Evolutionary conservation across 2,329 filamentous ascomycete species (phyloP).

Genomic region (Aureobasidium sp.): DNA sequence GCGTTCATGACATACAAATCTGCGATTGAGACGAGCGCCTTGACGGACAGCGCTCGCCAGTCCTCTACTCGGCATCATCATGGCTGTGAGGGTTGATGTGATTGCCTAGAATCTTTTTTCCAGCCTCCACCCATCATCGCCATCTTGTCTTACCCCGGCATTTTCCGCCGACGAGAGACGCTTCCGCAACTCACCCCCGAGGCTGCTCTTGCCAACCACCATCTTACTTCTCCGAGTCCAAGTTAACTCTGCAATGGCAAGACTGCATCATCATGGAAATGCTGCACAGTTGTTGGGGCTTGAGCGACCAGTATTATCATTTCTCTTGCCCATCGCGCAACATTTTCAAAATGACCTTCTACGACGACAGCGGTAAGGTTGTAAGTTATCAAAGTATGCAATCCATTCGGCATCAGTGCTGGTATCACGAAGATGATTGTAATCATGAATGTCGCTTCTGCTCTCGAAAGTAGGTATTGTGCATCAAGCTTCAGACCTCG

Average conservation of each 20-base stretch:
- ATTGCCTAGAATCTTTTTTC: background rate
- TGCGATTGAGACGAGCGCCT: slow-evolving; percentile 3
- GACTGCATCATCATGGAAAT: background rate
- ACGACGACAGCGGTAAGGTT: too few species aligned
- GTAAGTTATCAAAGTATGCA: too few species aligned
- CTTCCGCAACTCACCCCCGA: slow-evolving; percentile 9
- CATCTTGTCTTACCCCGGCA: background rate
- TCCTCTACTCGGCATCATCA: slow-evolving; percentile 15
- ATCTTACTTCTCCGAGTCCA: background rate
- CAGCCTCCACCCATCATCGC: background rate
- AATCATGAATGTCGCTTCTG: background rate
- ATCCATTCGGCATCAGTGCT: too few species aligned
- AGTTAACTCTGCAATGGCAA: background rate
- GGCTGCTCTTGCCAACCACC: background rate
- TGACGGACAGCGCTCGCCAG: slow-evolving; percentile 12
- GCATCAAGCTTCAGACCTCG: slow-evolving; percentile 6
- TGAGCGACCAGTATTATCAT: too few species aligned
- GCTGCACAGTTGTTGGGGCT: too few species aligned
- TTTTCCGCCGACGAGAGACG: slow-evolving; percentile 1
- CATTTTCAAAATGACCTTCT: too few species aligned
- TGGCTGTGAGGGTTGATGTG: background rate
- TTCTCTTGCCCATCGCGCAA: too few species aligned
- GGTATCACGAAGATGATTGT: too few species aligned
- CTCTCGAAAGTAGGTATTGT: background rate
- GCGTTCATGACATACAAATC: slow-evolving; percentile 5